Evolutionary conservation across 2,329 filamentous ascomycete genomes (phyloP).

Genomic region (Xylariales sp.): DNA sequence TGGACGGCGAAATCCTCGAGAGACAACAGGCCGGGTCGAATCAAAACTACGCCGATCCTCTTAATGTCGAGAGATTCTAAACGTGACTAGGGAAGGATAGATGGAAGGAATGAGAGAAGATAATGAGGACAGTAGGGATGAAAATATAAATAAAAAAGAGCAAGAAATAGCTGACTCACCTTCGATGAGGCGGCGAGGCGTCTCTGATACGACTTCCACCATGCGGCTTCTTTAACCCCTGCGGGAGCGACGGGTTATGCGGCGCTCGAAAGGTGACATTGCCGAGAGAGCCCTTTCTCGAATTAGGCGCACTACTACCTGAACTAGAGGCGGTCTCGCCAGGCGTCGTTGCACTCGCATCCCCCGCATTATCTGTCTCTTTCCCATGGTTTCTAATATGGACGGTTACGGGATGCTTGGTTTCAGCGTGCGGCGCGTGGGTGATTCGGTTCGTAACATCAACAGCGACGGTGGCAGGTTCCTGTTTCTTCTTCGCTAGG

Average conservation of each 20-base stretch:
- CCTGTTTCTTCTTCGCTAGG: slow-evolving; percentile 38
- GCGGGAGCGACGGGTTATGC: slow-evolving; percentile 59
- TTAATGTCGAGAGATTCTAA: background rate
- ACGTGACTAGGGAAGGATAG: slow-evolving; percentile 6
- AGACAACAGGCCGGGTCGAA: slow-evolving; percentile 4
- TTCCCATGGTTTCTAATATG: slow-evolving; percentile 40
- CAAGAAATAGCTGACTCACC: slow-evolving; percentile 54
- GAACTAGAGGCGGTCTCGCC: slow-evolving; percentile 53
- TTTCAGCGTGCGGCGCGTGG: slow-evolving; percentile 29
- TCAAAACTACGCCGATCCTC: slow-evolving; percentile 8
- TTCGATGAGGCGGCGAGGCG: slow-evolving; percentile 61
- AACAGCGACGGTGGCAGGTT: slow-evolving; percentile 25
- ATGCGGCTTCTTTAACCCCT: slow-evolving; percentile 60
- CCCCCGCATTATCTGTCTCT: slow-evolving; percentile 47
- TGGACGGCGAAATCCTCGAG: slow-evolving; percentile 2
- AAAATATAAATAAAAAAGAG: background rate
- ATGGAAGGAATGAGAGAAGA: slow-evolving; percentile 14
- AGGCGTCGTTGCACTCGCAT: slow-evolving; percentile 50
- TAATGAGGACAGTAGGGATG: background rate
- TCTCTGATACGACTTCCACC: slow-evolving; percentile 56
- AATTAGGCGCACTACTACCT: slow-evolving; percentile 50
- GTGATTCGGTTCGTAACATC: slow-evolving; percentile 30
- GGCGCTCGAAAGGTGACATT: slow-evolving; percentile 62
- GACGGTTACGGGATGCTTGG: slow-evolving; percentile 29
- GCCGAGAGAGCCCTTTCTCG: slow-evolving; percentile 60